Conservation (phyloP, 345 rosid species). For the Rhizophora apiculata region DNA sequence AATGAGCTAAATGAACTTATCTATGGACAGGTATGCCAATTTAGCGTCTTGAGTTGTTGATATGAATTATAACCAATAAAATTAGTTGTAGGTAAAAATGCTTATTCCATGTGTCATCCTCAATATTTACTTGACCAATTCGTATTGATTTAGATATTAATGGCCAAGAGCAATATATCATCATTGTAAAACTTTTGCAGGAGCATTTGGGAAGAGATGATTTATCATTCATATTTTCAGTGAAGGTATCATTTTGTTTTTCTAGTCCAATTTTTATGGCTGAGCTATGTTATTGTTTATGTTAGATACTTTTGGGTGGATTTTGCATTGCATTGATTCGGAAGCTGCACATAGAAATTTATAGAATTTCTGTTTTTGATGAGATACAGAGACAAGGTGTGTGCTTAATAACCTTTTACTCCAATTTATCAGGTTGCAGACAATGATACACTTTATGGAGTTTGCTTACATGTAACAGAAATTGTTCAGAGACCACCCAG, state of each 20-base stretch:
- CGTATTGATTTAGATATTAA: neutral
- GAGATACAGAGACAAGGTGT: neutral
- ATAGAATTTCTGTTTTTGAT: neutral
- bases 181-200: slow-evolving; percentile 35
- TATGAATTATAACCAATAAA: neutral
- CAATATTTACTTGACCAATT: neutral
- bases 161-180: slow-evolving; percentile 10
- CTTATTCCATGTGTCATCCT: neutral
- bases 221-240: slow-evolving; percentile 75
- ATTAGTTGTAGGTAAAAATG: neutral
- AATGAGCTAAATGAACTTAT: slow-evolving; percentile 92
- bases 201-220: slow-evolving; percentile 92
- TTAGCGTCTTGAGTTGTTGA: neutral
- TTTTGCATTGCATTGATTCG: neutral
- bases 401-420: slow-evolving; percentile 23
- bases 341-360: neutral
- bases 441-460: slow-evolving; percentile 87
- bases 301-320: neutral
- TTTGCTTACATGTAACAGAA: slow-evolving; percentile 88
- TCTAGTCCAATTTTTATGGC: slow-evolving; percentile 6
- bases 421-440: slow-evolving; percentile 69
- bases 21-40: slow-evolving; percentile 77
- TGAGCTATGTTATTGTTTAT: neutral
- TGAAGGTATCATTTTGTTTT: slow-evolving; percentile 53
- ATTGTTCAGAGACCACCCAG: slow-evolving; percentile 92